Conservation (phyloP, 257 asterid species). For the Nicotiana benthamiana region DNA sequence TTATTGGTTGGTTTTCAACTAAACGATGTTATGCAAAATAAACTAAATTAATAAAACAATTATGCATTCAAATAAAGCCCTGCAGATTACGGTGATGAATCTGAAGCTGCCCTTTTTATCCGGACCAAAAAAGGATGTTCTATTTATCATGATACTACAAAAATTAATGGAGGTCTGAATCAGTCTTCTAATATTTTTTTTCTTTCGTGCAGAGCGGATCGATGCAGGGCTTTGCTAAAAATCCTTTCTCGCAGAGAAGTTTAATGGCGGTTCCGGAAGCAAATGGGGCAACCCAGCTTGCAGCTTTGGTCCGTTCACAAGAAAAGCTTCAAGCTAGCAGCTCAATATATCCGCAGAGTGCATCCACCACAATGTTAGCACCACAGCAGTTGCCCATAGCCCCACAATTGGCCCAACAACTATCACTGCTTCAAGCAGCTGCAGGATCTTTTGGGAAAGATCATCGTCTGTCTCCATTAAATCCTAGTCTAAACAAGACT, state of each 20-base stretch:
- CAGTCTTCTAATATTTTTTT: not conserved
- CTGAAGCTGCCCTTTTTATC: not conserved
- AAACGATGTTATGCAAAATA: not conserved
- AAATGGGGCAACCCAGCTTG: conserved; percentile 15
- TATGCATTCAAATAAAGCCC: not conserved
- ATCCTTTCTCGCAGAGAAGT: conserved; percentile 71
- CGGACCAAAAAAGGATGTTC: too few relatives aligned
- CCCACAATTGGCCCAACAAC: conserved; percentile 27
- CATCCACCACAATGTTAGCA: conserved; percentile 22
- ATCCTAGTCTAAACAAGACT: conserved; percentile 22
- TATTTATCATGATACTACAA: too few relatives aligned
- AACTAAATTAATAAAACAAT: not conserved
- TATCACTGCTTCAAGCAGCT: conserved; percentile 19
- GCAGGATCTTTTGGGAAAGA: not conserved
- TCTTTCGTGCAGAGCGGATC: conserved; percentile 59
- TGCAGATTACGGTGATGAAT: not conserved
- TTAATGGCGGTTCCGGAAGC: conserved; percentile 16
- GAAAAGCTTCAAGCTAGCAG: conserved; percentile 9
- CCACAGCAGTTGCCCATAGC: conserved; percentile 27
- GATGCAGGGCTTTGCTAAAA: conserved; percentile 54
- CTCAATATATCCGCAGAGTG: conserved; percentile 20
- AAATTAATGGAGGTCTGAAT: not conserved
- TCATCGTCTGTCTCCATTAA: conserved; percentile 27
- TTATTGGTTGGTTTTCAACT: not conserved
- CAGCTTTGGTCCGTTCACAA: conserved; percentile 13